Conservation (phyloP, 2,329 filamentous ascomycete species). For the Aspergillus sergii region DNA sequence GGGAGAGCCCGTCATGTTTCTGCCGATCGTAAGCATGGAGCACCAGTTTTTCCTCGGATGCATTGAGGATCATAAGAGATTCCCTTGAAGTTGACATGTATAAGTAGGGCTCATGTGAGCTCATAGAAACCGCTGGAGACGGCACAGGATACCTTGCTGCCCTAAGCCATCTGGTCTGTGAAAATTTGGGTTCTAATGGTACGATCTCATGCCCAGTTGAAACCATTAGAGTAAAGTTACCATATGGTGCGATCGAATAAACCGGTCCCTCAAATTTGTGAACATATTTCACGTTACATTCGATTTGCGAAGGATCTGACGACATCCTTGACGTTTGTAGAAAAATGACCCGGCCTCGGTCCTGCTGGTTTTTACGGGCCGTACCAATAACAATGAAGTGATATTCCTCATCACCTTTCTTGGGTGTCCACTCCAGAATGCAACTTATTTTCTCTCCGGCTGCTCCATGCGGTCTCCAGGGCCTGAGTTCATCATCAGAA, state of each 20-base stretch:
- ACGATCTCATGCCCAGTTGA: slow-evolving; percentile 48
- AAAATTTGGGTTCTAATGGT: slow-evolving; percentile 47
- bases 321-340: slow-evolving; percentile 36
- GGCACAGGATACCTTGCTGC: slow-evolving; percentile 45
- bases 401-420: slow-evolving; percentile 38
- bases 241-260: slow-evolving; percentile 60
- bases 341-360: slow-evolving; percentile 42
- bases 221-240: slow-evolving; percentile 46
- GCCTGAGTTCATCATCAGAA: slow-evolving; percentile 13
- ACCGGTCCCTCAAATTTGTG: slow-evolving; percentile 42
- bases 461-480: slow-evolving; percentile 34
- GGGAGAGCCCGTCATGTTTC: slow-evolving; percentile 36
- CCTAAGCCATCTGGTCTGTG: slow-evolving; percentile 45
- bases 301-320: slow-evolving; percentile 29
- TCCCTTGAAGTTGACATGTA: slow-evolving; percentile 58
- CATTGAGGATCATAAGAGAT: slow-evolving; percentile 54
- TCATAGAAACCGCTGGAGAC: slow-evolving; percentile 55
- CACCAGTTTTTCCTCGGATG: slow-evolving; percentile 38
- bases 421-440: slow-evolving; percentile 45
- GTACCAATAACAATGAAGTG: slow-evolving; percentile 47
- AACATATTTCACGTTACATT: slow-evolving; percentile 40
- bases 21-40: slow-evolving; percentile 38
- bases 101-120: slow-evolving; percentile 49
- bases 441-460: slow-evolving; percentile 46
- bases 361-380: slow-evolving; percentile 29